Evolutionary conservation across 2,329 filamentous ascomycete genomes (phyloP).

Genomic region (Dactylellina leptospora): DNA sequence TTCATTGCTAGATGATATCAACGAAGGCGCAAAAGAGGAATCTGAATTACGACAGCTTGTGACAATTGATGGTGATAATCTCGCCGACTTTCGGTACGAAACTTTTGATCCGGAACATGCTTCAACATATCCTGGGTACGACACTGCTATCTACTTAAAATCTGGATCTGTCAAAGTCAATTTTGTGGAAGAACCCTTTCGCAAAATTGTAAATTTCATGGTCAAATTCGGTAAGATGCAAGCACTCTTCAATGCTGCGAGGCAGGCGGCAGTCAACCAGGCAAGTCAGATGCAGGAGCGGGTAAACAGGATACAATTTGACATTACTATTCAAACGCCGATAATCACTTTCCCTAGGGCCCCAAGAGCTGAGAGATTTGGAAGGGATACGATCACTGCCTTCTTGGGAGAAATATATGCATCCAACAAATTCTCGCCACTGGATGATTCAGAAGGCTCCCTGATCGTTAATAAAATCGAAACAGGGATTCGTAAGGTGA

Average conservation of each 20-base stretch:
- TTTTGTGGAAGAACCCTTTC: slow-evolving; percentile 95
- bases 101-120: slow-evolving; percentile 80
- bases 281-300: slow-evolving; percentile 92
- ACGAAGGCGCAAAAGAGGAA: slow-evolving; percentile 81
- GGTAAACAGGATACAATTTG: slow-evolving; percentile 89
- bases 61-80: slow-evolving; percentile 91
- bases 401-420: slow-evolving; percentile 98
- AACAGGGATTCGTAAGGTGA: slow-evolving; percentile 89
- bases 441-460: slow-evolving; percentile 78
- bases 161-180: slow-evolving; percentile 97
- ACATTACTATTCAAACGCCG: slow-evolving; percentile 90
- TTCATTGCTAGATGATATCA: slow-evolving; percentile 90
- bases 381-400: slow-evolving; percentile 86
- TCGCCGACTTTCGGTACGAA: slow-evolving; percentile 97
- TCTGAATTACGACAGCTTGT: slow-evolving; percentile 86
- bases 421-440: slow-evolving; percentile 86
- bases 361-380: slow-evolving; percentile 61
- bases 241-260: slow-evolving; percentile 94
- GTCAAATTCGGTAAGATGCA: slow-evolving; percentile 99
- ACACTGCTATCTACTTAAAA: slow-evolving; percentile 86
- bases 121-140: slow-evolving; percentile 87
- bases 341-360: slow-evolving; percentile 89
- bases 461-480: slow-evolving; percentile 87
- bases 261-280: slow-evolving; percentile 91
- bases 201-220: slow-evolving; percentile 96